Evolutionary conservation across 306 rosid species (phyloP).

Genomic region (Citrullus mucosospermus): DNA sequence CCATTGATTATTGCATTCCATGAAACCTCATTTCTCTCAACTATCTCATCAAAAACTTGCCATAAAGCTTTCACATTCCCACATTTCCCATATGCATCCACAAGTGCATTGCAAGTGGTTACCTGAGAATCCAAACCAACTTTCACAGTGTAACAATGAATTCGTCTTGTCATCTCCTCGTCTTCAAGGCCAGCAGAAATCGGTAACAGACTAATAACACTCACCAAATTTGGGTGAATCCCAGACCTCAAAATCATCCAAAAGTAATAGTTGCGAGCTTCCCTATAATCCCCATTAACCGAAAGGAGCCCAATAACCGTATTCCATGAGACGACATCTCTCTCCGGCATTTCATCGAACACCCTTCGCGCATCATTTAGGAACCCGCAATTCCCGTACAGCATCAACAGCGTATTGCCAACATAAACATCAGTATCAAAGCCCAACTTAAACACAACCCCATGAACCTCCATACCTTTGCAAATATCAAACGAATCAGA

Average conservation of each 20-base stretch:
- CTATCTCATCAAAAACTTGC: slow-evolving; percentile 58
- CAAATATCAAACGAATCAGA: slow-evolving; percentile 31
- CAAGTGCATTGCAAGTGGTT: slow-evolving; percentile 49
- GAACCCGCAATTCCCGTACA: slow-evolving; percentile 46
- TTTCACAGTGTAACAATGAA: slow-evolving; percentile 63
- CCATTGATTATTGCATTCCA: slow-evolving; percentile 72
- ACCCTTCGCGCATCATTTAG: slow-evolving; percentile 30
- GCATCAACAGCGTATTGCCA: slow-evolving; percentile 54
- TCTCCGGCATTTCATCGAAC: slow-evolving; percentile 68
- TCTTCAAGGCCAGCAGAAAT: slow-evolving; percentile 47
- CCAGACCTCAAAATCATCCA: slow-evolving; percentile 27
- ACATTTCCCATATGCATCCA: slow-evolving; percentile 80
- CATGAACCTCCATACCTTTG: slow-evolving; percentile 75
- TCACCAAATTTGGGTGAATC: slow-evolving; percentile 46
- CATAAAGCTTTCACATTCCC: slow-evolving; percentile 39
- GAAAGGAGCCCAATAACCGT: slow-evolving; percentile 49
- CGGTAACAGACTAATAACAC: slow-evolving; percentile 44
- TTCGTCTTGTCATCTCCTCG: slow-evolving; percentile 28
- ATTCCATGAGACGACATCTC: slow-evolving; percentile 78
- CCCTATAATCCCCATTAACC: slow-evolving; percentile 24
- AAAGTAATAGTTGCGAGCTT: slow-evolving; percentile 29
- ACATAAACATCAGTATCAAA: slow-evolving; percentile 55
- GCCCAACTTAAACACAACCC: slow-evolving; percentile 47
- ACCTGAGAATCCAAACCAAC: slow-evolving; percentile 49
- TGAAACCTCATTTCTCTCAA: slow-evolving; percentile 60